Evolutionary conservation across 352 stramenopile species (phyloP), one percentile per base, ranked within the genome.

Genomic region (Phytophthora pisi): DNA sequence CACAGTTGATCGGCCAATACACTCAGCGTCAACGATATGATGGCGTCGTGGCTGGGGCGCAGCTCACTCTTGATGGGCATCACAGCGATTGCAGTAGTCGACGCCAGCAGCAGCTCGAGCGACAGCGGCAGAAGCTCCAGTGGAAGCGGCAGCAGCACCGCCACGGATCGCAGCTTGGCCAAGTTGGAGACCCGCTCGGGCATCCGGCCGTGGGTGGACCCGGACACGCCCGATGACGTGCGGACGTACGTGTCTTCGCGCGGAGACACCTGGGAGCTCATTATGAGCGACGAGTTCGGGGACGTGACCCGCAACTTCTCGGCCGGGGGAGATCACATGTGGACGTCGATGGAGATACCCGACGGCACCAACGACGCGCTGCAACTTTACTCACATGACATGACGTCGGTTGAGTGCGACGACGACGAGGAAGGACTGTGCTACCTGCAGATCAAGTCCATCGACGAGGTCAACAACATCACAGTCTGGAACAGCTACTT

Each of bases 221-320:
- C 79, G 1, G 58, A 72, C 34, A 93, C 85, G 7, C 83, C 85
- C 3, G 67, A 73, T 1, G 66, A 87, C 11, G 56, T 66, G 30
- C 73, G 82, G 40, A 59, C 51, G 38, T 88, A 90, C 61, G 57
- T 75, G 50, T 77, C 56, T 2, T 90, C 84, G 11, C 82, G 82
- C 42, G 83, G 84, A 51, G 77, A 79, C 4, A 59, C 26, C 2
- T 90, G 78, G 75, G 57, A 90, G 9, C 72, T 93, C 31, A 73
- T 89, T 5, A 89, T 91, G 75, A 90, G 79, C 50, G 86, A 92
- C 72, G 84, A 91, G 47, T 93, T 93, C 63, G 61, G 69, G 36
- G 23, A 68, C 51, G 40, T 68, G 45, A 73, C 53, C 13, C 79
- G 86, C 26, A 85, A 82, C 51, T 94, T 93, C 59, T 73, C 61